Evolutionary conservation across 2,329 filamentous ascomycete species (phyloP).

Genomic region (Cladosporium sp.): DNA sequence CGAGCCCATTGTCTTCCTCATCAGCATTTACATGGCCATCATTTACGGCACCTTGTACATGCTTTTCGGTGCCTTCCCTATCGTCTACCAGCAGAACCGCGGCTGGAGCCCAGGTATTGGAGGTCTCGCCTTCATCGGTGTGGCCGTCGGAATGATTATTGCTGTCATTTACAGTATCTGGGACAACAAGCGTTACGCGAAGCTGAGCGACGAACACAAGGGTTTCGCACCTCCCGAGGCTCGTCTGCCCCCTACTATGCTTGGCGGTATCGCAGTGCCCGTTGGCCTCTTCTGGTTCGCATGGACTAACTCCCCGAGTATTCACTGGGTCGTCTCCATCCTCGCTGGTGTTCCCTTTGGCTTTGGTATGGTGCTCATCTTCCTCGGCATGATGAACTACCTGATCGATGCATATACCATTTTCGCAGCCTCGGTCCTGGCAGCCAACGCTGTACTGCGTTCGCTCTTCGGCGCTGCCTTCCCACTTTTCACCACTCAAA

Average conservation of each 20-base stretch:
- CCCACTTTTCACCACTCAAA: constrained; percentile 74
- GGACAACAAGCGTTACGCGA: constrained; percentile 55
- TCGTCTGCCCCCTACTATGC: constrained; percentile 60
- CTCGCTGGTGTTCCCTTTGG: constrained; percentile 55
- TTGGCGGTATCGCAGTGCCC: constrained; percentile 64
- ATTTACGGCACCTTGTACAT: constrained; percentile 53
- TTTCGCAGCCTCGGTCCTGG: constrained; percentile 73
- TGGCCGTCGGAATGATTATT: constrained; percentile 64
- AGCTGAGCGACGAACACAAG: constrained; percentile 45
- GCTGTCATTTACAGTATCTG: constrained; percentile 56
- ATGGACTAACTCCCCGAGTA: constrained; percentile 60
- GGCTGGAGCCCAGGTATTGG: constrained; percentile 62
- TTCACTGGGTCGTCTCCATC: constrained; percentile 59
- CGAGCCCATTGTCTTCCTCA: constrained; percentile 67
- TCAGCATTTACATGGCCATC: constrained; percentile 66
- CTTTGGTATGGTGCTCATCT: constrained; percentile 64
- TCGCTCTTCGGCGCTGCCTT: constrained; percentile 77
- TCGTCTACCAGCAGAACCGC: constrained; percentile 63
- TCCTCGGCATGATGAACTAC: constrained; percentile 66
- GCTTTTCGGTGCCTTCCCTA: constrained; percentile 51
- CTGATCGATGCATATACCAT: constrained; percentile 71
- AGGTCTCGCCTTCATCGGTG: constrained; percentile 67
- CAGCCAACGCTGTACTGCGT: constrained; percentile 76
- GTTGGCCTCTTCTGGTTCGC: constrained; percentile 68
- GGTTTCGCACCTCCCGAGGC: constrained; percentile 66